Evolutionary conservation across 768 basidiomycete genomes (phyloP).

Genomic region (Panaeolus cyanescens): DNA sequence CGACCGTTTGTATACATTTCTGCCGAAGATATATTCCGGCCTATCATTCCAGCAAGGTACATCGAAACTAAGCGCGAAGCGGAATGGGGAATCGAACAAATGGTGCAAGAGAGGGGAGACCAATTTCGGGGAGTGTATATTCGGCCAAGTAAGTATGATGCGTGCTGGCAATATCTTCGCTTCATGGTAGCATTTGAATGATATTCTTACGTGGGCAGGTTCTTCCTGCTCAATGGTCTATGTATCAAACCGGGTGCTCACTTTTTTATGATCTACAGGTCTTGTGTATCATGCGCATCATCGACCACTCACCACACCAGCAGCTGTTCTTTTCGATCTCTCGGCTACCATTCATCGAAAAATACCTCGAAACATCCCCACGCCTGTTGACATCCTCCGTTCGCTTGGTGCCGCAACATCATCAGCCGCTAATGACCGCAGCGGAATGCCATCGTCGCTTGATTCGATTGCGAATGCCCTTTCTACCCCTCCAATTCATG

Average conservation of each 20-base stretch:
- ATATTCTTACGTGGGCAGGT: background rate
- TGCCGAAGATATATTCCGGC: constrained; percentile 91
- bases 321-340: constrained; percentile 82
- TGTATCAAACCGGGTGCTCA: background rate
- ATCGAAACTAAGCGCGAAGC: constrained; percentile 95
- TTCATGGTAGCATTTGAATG: background rate
- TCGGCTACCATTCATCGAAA: constrained; percentile 73
- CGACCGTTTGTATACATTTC: constrained; percentile 93
- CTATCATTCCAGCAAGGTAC: constrained; percentile 82
- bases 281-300: constrained; percentile 95
- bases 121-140: constrained; percentile 75
- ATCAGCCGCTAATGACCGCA: constrained; percentile 7
- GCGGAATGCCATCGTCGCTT: constrained; percentile 36
- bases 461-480: constrained; percentile 78
- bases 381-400: constrained; percentile 66
- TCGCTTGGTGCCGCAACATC: constrained; percentile 38
- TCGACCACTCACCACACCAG: constrained; percentile 85
- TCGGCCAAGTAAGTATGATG: constrained; percentile 74
- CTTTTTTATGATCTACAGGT: constrained; percentile 47
- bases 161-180: constrained; percentile 6
- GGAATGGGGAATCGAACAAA: constrained; percentile 64
- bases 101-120: constrained; percentile 33
- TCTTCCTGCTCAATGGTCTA: background rate
- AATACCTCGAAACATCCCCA: constrained; percentile 56
- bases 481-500: constrained; percentile 89